A percentile compares a stretch with the other conserved stretches of the same genome.
phyloP scores from a whole-genome alignment of 306 rosid species.

The Trifolium pratense region DNA sequence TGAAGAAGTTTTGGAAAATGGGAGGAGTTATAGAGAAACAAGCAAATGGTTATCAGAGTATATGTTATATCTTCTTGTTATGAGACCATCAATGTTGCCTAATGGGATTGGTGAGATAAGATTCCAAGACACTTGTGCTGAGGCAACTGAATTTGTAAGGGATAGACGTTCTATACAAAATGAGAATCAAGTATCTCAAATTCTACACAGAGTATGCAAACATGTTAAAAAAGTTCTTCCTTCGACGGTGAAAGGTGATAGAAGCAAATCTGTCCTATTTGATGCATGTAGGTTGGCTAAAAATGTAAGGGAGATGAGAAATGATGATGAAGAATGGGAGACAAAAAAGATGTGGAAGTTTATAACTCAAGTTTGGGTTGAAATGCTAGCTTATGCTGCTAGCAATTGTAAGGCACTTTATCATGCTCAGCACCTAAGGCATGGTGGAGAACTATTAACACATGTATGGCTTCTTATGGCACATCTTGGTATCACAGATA shows the following conservation, averaged over 20 bases:
- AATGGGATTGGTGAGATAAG: constrained; percentile 44
- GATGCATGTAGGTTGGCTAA: constrained; percentile 41
- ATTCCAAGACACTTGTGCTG: constrained; percentile 52
- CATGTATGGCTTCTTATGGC: constrained; percentile 49
- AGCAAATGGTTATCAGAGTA: constrained; percentile 43
- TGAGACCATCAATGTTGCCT: constrained; percentile 43
- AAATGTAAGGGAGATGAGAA: not conserved
- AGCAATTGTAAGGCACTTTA: constrained; percentile 32
- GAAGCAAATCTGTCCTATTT: constrained; percentile 48
- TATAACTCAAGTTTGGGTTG: constrained; percentile 42
- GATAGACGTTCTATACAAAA: constrained; percentile 4
- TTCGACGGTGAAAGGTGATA: constrained; percentile 42
- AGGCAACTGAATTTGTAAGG: constrained; percentile 30
- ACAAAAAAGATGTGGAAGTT: constrained; percentile 25
- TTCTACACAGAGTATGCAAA: not conserved
- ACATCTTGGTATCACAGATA: constrained; percentile 49
- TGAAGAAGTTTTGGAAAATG: not conserved
- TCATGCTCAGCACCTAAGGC: constrained; percentile 43
- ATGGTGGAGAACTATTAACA: constrained; percentile 45
- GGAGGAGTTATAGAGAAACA: not conserved
- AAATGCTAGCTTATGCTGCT: constrained; percentile 44
- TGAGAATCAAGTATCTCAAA: not conserved
- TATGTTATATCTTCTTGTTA: constrained; percentile 44
- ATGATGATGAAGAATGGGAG: not conserved
- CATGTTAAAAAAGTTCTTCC: constrained; percentile 23